Evolutionary conservation across 352 stramenopile genomes (phyloP), one percentile per base, ranked within the genome.

Genomic region (Globisporangium spinosum): DNA sequence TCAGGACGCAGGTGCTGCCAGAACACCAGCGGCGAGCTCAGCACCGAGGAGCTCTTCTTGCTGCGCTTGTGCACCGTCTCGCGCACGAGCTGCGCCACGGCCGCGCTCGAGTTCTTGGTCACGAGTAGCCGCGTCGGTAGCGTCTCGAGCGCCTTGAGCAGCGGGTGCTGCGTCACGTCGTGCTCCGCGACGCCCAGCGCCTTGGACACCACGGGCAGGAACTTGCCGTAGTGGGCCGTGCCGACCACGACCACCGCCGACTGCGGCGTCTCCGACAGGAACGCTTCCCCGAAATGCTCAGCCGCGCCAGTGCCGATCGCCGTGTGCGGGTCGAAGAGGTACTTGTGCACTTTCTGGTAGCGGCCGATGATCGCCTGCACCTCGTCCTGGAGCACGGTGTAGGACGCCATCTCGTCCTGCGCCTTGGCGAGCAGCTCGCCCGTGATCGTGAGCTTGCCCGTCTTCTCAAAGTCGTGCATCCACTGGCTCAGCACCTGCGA

Each of bases 171-270:
- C 70, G 81, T 45, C 23, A 95, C 82, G 55, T 89, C 76, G 8
- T 67, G 51, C 72, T 91, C 80, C 32, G 67, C 35, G 67, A 92
- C 79, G 76, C 86, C 79, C 29, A 99, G 87, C 13, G 96, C 96
- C 71, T 90, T 82, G 7, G 79, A 90, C 13, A 97, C 89, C 5
- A 98, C 96, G 1, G 93, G 94, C 61, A 98, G 77, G 73, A 99
- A 99, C 82, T 99, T 99, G 71, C 91, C 97, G 69, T 98, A 97
- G 78, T 99, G 97, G 2, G 98, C 98, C 38, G 96, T 99, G 5
- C 97, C 98, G 12, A 99, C 83, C 40, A 97, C 94, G 8, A 99
- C 93, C 3, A 98, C 96, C 0, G 83, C 86, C 17, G 74, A 75
- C 62, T 85, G 69, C 3, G 87, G 75, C 38, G 79, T 80, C 45